Percentiles rank a stretch among this genome's conserved stretches.
Evolutionary conservation across 2,329 filamentous ascomycete species (phyloP).

Genomic region (Pseudogymnoascus sp.): DNA sequence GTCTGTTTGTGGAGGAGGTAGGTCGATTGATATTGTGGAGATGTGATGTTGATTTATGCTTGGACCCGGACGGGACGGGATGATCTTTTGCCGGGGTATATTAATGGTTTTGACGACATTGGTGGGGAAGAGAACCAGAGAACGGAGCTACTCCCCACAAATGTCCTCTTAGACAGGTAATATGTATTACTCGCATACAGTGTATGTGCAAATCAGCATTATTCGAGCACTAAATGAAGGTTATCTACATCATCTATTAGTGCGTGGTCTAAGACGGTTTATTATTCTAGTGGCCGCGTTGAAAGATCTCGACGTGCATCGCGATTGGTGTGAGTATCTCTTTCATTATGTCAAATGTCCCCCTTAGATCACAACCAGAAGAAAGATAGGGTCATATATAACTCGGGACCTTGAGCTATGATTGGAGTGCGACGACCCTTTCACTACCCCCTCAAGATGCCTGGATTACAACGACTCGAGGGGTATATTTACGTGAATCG

Average conservation of each 20-base stretch:
- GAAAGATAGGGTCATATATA: background rate
- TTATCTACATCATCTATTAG: slow-evolving; percentile 1
- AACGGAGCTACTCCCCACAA: background rate
- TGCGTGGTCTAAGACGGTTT: background rate
- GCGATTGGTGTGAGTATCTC: background rate
- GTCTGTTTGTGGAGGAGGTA: background rate
- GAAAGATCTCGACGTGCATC: background rate
- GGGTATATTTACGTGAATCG: background rate
- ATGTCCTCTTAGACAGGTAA: background rate
- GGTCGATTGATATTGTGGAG: background rate
- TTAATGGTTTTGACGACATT: background rate
- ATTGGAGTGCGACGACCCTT: background rate
- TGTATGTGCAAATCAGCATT: slow-evolving; percentile 1
- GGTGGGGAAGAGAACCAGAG: background rate
- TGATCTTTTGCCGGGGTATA: background rate
- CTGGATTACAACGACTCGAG: background rate
- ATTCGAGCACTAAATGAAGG: background rate
- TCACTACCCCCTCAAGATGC: background rate
- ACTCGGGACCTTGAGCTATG: background rate
- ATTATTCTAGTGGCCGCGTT: background rate
- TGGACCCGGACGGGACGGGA: background rate
- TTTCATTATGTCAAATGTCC: background rate
- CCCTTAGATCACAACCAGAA: background rate
- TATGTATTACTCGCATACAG: background rate
- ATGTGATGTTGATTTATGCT: background rate